Base-by-base conservation (phyloP, 1,139 yeast genomes). In the Zygoascus hellenicus region DNA sequence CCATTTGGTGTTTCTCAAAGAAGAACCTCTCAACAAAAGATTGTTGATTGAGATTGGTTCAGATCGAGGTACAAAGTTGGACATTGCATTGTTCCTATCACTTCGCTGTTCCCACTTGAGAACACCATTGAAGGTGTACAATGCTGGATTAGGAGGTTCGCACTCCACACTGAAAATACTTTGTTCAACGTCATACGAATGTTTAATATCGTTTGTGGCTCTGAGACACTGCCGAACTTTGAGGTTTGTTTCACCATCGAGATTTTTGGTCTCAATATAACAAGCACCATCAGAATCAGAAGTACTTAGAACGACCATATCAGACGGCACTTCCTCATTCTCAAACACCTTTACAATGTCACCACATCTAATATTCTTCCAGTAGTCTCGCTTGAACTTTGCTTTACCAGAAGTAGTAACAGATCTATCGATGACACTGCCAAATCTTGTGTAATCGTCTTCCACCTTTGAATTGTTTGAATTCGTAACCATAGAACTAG, bases 221-320 rank as follows among this genome's bases (percentile, higher is more conserved):
- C 78, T 76, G 46, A 90, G 66, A 11, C 94, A 79, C 54, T 78
- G 81, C 55, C 89, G 83, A 35, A 80, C 78, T 65, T 92, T 92
- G 66, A 92, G 74, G 64, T 90, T 92, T 2, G 97, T 87, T 67
- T 92, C 98, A 65, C 98, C 98, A 67, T 92, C 98, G 58, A 92
- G 74, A 64, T 90, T 92, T 60, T 89, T 86, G 1, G 98, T 92
- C 66, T 92, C 98, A 38, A 90, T 81, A 60, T 80, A 90, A 68
- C 97, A 90, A 43, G 83, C 90, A 29, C 96, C 96, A 60, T 92
- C 97, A 0, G 75, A 64, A 63, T 90, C 97, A 1, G 96, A 84
- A 1, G 95, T 79, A 1, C 96, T 80, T 34, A 92, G 63, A 31
- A 90, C 70, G 13, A 88, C 76, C 39, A 90, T 67, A 70, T 92